Evolutionary conservation across 257 asterid species (phyloP).

Genomic region (Solanum bukasovii): DNA sequence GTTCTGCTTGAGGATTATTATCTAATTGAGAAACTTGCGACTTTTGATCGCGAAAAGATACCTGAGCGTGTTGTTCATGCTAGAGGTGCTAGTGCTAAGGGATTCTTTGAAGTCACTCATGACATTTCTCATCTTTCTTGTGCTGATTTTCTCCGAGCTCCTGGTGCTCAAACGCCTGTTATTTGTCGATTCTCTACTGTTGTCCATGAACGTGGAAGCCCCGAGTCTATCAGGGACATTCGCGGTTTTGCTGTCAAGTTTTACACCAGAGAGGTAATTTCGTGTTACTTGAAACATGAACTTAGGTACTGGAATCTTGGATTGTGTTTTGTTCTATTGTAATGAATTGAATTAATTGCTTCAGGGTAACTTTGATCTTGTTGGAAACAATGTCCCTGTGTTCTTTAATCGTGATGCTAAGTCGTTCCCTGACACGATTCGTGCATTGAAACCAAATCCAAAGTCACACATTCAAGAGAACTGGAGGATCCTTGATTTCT

Average conservation of each 20-base stretch:
- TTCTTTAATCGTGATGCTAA: conserved; percentile 2
- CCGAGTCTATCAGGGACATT: conserved; percentile 14
- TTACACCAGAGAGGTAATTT: conserved; percentile 11
- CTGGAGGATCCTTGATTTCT: conserved; percentile 15
- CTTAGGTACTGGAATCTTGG: neutral
- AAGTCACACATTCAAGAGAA: conserved; percentile 11
- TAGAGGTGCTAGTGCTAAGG: conserved; percentile 21
- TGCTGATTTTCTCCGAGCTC: conserved; percentile 17
- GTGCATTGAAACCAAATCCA: conserved; percentile 7
- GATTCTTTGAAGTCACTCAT: conserved; percentile 16
- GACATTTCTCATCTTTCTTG: conserved; percentile 6
- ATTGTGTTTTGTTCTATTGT: neutral
- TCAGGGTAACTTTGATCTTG: conserved; percentile 3
- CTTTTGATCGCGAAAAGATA: conserved; percentile 14
- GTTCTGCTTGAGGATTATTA: conserved; percentile 17
- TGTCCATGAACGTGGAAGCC: conserved; percentile 18
- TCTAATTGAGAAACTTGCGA: conserved; percentile 10
- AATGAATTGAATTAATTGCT: neutral
- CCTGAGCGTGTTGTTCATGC: conserved; percentile 24
- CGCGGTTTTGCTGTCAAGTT: conserved; percentile 18
- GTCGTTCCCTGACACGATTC: neutral
- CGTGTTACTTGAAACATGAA: neutral
- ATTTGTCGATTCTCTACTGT: conserved; percentile 16
- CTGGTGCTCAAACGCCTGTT: conserved; percentile 14
- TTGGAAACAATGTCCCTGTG: neutral